phyloP scores from a whole-genome alignment of 108 stramenopile species.

The Cyclotella kingstonii region DNA sequence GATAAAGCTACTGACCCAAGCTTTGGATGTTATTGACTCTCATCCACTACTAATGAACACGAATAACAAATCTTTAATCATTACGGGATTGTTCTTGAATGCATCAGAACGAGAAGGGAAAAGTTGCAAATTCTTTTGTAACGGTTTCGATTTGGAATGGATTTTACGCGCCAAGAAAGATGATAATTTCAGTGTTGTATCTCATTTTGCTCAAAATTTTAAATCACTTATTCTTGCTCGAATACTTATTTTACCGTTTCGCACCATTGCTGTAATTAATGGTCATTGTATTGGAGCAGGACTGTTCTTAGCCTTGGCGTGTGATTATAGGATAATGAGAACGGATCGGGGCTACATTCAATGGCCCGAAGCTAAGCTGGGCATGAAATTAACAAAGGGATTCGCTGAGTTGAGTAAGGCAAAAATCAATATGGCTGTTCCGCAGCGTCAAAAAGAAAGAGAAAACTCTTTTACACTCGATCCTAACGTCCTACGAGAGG shows the following conservation, averaged over 20 bases:
- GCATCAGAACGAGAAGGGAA: not conserved
- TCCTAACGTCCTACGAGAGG: conserved; percentile 37
- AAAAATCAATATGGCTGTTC: conserved; percentile 30
- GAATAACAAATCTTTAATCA: conserved; percentile 35
- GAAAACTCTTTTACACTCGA: not conserved
- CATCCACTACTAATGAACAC: conserved; percentile 22
- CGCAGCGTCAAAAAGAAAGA: not conserved
- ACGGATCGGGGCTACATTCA: conserved; percentile 51
- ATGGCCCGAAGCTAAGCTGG: conserved; percentile 62
- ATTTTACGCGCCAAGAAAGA: conserved; percentile 17
- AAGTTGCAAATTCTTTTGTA: conserved; percentile 59
- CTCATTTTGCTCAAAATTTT: conserved; percentile 31
- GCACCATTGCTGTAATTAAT: conserved; percentile 65
- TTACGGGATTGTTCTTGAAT: conserved; percentile 26
- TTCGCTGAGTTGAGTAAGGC: conserved; percentile 66
- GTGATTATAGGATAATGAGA: conserved; percentile 65
- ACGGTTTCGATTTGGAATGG: conserved; percentile 62
- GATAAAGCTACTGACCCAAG: conserved; percentile 20
- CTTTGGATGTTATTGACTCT: conserved; percentile 30
- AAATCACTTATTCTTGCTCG: conserved; percentile 46
- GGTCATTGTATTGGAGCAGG: conserved; percentile 72
- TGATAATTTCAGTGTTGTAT: too few species aligned
- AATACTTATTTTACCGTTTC: conserved; percentile 47
- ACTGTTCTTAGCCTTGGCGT: conserved; percentile 58
- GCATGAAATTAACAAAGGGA: conserved; percentile 60